phyloP scores from a whole-genome alignment of 257 asterid species.

The Euphrasia confusa region DNA sequence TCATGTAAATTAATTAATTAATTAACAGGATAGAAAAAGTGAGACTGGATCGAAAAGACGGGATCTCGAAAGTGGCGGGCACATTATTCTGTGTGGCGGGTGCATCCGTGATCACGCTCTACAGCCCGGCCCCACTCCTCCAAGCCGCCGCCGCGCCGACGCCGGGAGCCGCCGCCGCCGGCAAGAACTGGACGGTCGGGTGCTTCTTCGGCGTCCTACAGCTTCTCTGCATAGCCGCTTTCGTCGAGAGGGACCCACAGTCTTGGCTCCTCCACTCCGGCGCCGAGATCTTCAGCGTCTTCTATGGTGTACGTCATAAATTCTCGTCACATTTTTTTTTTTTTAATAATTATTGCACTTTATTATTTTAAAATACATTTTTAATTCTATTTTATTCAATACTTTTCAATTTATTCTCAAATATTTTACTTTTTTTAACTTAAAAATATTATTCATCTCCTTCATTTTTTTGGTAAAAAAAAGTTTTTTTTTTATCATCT shows the following conservation, averaged over 20 bases:
- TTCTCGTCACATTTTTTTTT: no score
- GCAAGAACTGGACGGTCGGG: slow-evolving; percentile 86
- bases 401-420: no score
- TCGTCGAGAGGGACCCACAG: slow-evolving; percentile 65
- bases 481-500: no score
- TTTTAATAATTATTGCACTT: no score
- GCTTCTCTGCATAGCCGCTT: slow-evolving; percentile 71
- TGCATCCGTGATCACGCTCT: slow-evolving; percentile 88
- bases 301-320: slow-evolving; percentile 72
- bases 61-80: slow-evolving; percentile 74
- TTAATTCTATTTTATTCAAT: no score
- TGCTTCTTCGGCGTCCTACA: slow-evolving; percentile 85
- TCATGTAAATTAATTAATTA: background rate
- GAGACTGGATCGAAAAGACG: slow-evolving; percentile 74
- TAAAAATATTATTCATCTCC: no score
- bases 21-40: slow-evolving; percentile 70
- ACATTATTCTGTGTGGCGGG: slow-evolving; percentile 84
- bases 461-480: no score
- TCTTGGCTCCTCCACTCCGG: slow-evolving; percentile 90
- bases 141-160: slow-evolving; percentile 16
- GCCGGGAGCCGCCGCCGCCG: slow-evolving; percentile 51
- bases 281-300: slow-evolving; percentile 81
- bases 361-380: no score
- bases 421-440: no score
- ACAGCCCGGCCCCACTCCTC: slow-evolving; percentile 61